A percentile compares a stretch with the other conserved stretches of the same genome.
These are phyloP conservation scores for Diaporthe batatas DNA, from an alignment of 2,329 filamentous ascomycete species.

Conservation along the genomic window DNA sequence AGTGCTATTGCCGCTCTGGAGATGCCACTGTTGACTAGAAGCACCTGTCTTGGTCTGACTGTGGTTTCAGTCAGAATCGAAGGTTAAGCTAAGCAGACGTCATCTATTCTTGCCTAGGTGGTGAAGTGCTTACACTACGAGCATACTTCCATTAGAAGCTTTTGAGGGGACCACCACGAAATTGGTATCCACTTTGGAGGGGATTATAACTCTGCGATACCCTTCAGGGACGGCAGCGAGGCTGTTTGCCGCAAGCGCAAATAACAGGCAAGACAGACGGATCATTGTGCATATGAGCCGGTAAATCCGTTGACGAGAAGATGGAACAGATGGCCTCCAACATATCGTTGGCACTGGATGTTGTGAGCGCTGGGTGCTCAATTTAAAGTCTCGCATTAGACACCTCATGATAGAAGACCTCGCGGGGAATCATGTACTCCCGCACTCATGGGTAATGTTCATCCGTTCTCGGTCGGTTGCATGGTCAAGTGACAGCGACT, in stretches of 20 bases:
- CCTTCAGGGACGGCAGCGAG: slow-evolving; percentile 54
- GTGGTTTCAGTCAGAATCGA: not conserved
- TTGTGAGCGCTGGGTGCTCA: not conserved
- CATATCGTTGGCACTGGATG: not conserved
- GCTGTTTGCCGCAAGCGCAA: slow-evolving; percentile 40
- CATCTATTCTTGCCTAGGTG: fast-evolving
- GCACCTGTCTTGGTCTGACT: slow-evolving; percentile 46
- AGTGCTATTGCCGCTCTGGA: slow-evolving; percentile 50
- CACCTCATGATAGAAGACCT: not conserved
- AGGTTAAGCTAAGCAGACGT: not conserved
- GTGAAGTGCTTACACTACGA: slow-evolving; percentile 3
- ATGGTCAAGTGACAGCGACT: too few species aligned
- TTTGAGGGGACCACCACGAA: slow-evolving; percentile 56
- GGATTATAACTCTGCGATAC: slow-evolving; percentile 56
- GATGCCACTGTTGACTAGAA: slow-evolving; percentile 55
- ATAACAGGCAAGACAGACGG: not conserved
- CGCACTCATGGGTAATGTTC: too few species aligned
- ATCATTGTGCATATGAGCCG: not conserved
- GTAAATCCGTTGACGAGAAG: too few species aligned
- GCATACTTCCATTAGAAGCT: slow-evolving; percentile 47
- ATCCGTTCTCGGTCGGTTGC: not conserved
- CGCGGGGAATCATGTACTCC: not conserved
- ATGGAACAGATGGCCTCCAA: too few species aligned
- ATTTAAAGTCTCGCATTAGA: not conserved
- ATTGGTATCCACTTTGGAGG: slow-evolving; percentile 55